These are phyloP conservation scores for Aschersonia sp. DNA, from an alignment of 2,329 filamentous ascomycete genomes.

Conservation along the genomic window DNA sequence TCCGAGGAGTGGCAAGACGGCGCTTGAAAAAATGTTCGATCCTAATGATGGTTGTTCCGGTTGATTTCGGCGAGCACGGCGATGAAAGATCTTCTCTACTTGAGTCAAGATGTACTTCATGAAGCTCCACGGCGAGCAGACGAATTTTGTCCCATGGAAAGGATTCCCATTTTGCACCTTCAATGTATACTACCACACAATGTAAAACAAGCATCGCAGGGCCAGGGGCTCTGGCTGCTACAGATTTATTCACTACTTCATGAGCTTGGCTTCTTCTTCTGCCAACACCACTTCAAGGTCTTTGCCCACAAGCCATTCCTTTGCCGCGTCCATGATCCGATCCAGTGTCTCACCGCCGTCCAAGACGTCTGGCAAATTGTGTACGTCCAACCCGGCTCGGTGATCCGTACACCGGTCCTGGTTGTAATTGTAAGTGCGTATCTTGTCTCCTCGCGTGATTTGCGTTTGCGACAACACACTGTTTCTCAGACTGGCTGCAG, in stretches of 20 bases:
- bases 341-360: constrained; percentile 58
- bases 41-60: no score
- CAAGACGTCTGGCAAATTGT: constrained; percentile 70
- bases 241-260: neutral
- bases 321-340: constrained; percentile 63
- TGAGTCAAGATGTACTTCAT: no score
- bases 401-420: constrained; percentile 79
- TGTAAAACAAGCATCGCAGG: no score
- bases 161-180: no score
- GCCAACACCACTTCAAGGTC: constrained; percentile 62
- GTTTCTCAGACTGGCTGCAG: constrained; percentile 58
- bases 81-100: no score
- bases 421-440: constrained; percentile 75
- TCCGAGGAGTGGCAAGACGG: no score
- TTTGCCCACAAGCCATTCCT: constrained; percentile 57
- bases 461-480: constrained; percentile 66
- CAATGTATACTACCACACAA: no score
- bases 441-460: constrained; percentile 85
- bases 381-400: constrained; percentile 62
- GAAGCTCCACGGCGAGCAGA: no score
- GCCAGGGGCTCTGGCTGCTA: no score
- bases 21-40: no score
- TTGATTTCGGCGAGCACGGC: no score
- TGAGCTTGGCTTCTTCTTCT: constrained; percentile 33
- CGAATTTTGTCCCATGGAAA: no score